These are phyloP conservation scores for Globisporangium cylindrosporum DNA, from an alignment of 352 stramenopile genomes.

Conservation along the genomic window DNA sequence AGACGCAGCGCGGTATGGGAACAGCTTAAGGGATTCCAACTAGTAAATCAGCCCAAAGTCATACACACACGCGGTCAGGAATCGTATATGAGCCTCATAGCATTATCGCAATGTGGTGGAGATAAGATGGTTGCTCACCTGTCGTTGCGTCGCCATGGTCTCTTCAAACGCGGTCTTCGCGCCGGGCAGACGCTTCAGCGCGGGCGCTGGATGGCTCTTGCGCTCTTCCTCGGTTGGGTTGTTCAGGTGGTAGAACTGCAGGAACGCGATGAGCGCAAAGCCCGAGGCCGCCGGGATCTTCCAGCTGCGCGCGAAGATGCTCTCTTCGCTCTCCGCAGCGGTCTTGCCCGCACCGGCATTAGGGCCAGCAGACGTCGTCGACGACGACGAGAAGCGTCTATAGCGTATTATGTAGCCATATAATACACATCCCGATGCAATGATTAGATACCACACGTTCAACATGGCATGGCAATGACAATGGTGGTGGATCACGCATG, in stretches of 20 bases:
- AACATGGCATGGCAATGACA: background rate
- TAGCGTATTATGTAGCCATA: background rate
- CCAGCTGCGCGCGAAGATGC: conserved; percentile 43
- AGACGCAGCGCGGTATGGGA: conserved; percentile 75
- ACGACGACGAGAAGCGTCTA: conserved; percentile 16
- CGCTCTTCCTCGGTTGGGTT: conserved; percentile 61
- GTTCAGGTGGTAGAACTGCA: conserved; percentile 72
- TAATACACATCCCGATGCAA: background rate
- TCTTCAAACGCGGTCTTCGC: conserved; percentile 57
- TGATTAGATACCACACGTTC: background rate
- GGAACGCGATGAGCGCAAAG: conserved; percentile 66
- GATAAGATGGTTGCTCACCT: conserved; percentile 21
- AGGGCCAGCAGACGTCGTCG: background rate
- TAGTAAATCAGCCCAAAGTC: conserved; percentile 12
- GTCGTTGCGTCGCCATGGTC: conserved; percentile 63
- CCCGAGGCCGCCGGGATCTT: conserved; percentile 63
- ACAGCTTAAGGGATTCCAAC: conserved; percentile 69
- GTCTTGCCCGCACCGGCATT: conserved; percentile 5
- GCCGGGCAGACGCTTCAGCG: conserved; percentile 47
- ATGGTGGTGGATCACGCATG: background rate
- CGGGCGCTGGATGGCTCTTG: conserved; percentile 50
- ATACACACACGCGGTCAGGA: background rate
- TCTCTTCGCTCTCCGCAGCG: conserved; percentile 18
- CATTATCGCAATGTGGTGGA: background rate
- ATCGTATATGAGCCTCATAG: background rate